Evolutionary conservation across 1,139 yeast genomes (phyloP), one percentile per base, ranked within the genome.

Genomic region (Taphrina populina): DNA sequence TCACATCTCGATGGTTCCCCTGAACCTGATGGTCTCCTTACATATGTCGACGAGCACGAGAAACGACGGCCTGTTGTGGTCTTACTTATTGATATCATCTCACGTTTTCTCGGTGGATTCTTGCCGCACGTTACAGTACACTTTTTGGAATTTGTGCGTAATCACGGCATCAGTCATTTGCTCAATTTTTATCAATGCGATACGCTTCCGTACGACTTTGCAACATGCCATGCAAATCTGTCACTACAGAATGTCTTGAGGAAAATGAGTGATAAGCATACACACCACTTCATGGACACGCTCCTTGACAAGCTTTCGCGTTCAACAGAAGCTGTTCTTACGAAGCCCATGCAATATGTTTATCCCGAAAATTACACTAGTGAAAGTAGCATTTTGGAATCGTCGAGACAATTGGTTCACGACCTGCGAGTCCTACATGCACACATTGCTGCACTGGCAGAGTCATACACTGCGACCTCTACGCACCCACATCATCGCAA

Each of bases 121-220:
- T 61, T 70, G 23, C 68, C 66, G 47, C 70, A 69, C 58, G 29
- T 41, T 6, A 66, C 65, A 34, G 55, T 63, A 29, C 68, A 70
- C 13, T 63, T 68, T 30, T 65, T 63, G 19, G 70, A 69, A 54
- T 68, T 70, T 39, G 66, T 69, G 36, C 64, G 64, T 45, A 67
- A 65, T 30, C 59, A 62, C 8, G 73, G 73, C 3, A 63, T 69
- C 15, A 56, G 45, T 4, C 60, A 60, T 8, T 51, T 71, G 27
- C 57, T 70, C 8, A 55, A 59, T 7, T 59, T 69, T 23, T 67
- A 67, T 56, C 61, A 59, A 21, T 49, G 68, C 4, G 64, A 63
- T 1, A 61, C 64, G 37, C 59, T 71, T 26, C 72, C 73, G 1
- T 70, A 68, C 52, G 74, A 71, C 46, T 71, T 69, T 59, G 67